Evolutionary conservation across 2,329 filamentous ascomycete genomes (phyloP), one percentile per base, ranked within the genome.

Genomic region (Piedraia hortae): DNA sequence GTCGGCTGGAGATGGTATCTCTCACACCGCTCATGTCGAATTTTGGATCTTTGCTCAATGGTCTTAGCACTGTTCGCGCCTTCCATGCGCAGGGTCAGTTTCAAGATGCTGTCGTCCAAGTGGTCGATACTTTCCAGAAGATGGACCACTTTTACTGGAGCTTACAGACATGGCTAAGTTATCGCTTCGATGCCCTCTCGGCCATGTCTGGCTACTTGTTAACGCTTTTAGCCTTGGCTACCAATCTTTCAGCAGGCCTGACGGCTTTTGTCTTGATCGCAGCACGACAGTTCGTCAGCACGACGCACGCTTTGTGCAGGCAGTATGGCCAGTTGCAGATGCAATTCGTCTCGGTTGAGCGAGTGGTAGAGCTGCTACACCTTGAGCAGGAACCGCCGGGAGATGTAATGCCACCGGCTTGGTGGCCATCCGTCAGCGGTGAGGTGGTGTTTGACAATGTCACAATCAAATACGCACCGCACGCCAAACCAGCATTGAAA

Each of bases 141-240:
- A 85, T 89, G 59, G 80, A 91, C 36, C 80, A 91, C 42, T 89
- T 90, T 47, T 90, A 88, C 47, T 90, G 78, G 50, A 73, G 67
- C 26, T 54, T 88, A 19, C 75, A 88, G 32, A 63, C 65, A 5
- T 90, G 78, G 78, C 54, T 90, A 2, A 66, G 67, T 40, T 77
- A 71, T 36, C 64, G 78, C 7, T 82, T 85, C 25, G 68, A 75
- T 33, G 44, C 53, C 5, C 46, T 80, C 4, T 75, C 75, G 0
- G 71, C 70, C 0, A 40, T 60, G 3, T 74, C 74, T 5, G 77
- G 72, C 0, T 71, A 82, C 26, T 46, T 63, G 1, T 49, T 90
- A 22, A 74, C 75, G 1, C 42, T 68, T 2, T 57, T 80, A 6
- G 78, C 78, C 8, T 50, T 90, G 4, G 69, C 66, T 34, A 67